A percentile compares a stretch with the other conserved stretches of the same genome.
Evolutionary conservation across 108 stramenopile species (phyloP).

Genomic region (Nitzschia sp.): DNA sequence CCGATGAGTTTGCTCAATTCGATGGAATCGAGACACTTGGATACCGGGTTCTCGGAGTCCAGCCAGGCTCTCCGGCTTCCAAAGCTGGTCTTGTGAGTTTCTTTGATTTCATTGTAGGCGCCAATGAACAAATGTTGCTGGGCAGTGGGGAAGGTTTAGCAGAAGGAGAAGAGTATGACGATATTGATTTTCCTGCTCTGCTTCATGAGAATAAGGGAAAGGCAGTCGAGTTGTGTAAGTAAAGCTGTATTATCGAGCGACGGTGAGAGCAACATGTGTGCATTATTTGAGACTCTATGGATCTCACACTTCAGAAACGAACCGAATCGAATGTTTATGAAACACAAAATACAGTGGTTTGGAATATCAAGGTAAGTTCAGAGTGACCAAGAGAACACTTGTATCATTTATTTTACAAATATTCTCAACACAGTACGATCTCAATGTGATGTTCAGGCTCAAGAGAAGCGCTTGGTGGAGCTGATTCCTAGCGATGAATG

Average conservation of each 20-base stretch:
- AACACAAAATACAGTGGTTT: conserved; percentile 57
- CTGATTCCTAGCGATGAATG: conserved; percentile 81
- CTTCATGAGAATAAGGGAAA: conserved; percentile 56
- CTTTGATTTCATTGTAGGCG: conserved; percentile 94
- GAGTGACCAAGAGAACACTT: too few species aligned
- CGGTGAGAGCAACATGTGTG: too few species aligned
- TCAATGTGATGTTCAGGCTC: conserved; percentile 45
- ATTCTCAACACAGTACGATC: too few species aligned
- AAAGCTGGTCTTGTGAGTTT: conserved; percentile 90
- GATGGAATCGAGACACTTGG: conserved; percentile 85
- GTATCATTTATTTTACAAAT: too few species aligned
- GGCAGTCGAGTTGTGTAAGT: conserved; percentile 64
- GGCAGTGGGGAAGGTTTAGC: conserved; percentile 69
- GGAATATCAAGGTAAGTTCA: conserved; percentile 66
- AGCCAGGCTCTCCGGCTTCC: conserved; percentile 85
- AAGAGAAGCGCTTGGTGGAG: conserved; percentile 69
- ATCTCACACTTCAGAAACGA: too few species aligned
- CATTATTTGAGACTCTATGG: too few species aligned
- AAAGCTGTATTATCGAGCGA: too few species aligned
- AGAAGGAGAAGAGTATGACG: conserved; percentile 81
- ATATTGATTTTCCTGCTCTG: conserved; percentile 68
- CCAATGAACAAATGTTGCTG: conserved; percentile 68
- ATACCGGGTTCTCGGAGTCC: conserved; percentile 94
- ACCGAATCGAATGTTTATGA: too few species aligned
- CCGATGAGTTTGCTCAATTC: conserved; percentile 48